Evolutionary conservation across 768 basidiomycete genomes (phyloP).

Genomic region (Pleurotus ostreatus): DNA sequence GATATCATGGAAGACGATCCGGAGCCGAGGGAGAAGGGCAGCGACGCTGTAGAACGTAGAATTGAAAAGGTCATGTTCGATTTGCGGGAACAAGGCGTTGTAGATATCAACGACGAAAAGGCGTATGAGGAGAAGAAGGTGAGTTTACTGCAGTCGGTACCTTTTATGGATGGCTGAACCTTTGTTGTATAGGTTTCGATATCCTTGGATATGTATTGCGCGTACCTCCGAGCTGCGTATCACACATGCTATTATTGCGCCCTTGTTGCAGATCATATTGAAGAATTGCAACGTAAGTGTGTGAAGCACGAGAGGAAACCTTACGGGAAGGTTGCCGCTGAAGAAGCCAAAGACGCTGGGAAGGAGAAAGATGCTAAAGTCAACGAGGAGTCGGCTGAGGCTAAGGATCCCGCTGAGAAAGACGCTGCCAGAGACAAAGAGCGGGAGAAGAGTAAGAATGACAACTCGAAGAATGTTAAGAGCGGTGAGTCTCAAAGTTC

Average conservation of each 20-base stretch:
- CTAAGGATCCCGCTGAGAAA: slow-evolving; percentile 35
- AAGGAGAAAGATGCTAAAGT: slow-evolving; percentile 46
- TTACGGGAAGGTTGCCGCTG: slow-evolving; percentile 53
- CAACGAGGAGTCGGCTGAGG: slow-evolving; percentile 31
- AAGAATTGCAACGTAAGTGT: slow-evolving; percentile 95
- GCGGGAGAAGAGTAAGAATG: slow-evolving; percentile 32
- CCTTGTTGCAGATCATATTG: slow-evolving; percentile 86
- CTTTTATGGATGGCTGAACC: slow-evolving; percentile 17
- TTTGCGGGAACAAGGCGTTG: slow-evolving; percentile 58
- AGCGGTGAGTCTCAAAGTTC: slow-evolving; percentile 48
- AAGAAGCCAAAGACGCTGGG: slow-evolving; percentile 58
- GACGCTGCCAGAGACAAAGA: slow-evolving; percentile 33
- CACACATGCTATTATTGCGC: slow-evolving; percentile 98
- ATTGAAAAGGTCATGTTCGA: slow-evolving; percentile 74
- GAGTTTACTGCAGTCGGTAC: slow-evolving; percentile 16
- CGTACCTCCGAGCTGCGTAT: slow-evolving; percentile 89
- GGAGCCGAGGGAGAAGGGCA: slow-evolving; percentile 63
- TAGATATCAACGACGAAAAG: slow-evolving; percentile 61
- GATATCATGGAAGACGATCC: slow-evolving; percentile 46
- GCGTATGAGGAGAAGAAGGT: slow-evolving; percentile 72
- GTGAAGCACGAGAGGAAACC: slow-evolving; percentile 86
- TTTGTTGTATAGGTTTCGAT: slow-evolving; percentile 54
- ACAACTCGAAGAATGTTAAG: slow-evolving; percentile 27
- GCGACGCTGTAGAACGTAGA: slow-evolving; percentile 75
- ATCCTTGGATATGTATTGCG: slow-evolving; percentile 88